phyloP scores from a whole-genome alignment of 768 basidiomycete species.

The Leccinum barrowsii region DNA sequence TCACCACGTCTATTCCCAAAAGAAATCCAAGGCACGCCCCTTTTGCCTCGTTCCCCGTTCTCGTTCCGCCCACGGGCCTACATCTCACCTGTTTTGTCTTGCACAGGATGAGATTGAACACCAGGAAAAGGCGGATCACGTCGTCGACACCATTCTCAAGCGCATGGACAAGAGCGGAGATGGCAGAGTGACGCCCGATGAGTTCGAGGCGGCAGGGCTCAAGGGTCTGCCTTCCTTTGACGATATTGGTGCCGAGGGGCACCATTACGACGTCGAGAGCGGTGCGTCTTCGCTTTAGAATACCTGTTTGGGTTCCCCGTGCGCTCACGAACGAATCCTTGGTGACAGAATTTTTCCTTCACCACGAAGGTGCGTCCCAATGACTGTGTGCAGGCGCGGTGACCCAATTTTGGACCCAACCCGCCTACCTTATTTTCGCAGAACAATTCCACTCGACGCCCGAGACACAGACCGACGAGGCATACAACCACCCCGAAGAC shows the following conservation, averaged over 20 bases:
- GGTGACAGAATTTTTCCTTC: slow-evolving; percentile 80
- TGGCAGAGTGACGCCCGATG: slow-evolving; percentile 62
- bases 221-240: slow-evolving; percentile 82
- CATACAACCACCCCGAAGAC: slow-evolving; percentile 93
- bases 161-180: slow-evolving; percentile 74
- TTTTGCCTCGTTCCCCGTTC: not conserved
- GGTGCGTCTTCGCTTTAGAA: slow-evolving; percentile 43
- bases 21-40: slow-evolving; percentile 60
- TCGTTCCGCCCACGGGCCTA: not conserved
- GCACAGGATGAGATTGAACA: slow-evolving; percentile 71
- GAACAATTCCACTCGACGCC: slow-evolving; percentile 94
- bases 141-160: slow-evolving; percentile 68
- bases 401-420: not conserved
- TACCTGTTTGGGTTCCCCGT: not conserved
- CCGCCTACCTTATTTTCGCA: slow-evolving; percentile 23
- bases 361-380: slow-evolving; percentile 82
- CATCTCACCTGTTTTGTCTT: not conserved
- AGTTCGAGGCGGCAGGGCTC: slow-evolving; percentile 70
- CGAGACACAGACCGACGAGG: slow-evolving; percentile 94
- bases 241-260: slow-evolving; percentile 81
- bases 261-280: slow-evolving; percentile 90
- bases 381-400: too few relatives aligned
- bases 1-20: slow-evolving; percentile 85
- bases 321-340: not conserved
- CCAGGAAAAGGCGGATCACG: slow-evolving; percentile 74